These are phyloP conservation scores for Aspergillus pseudoviridinutans DNA, from an alignment of 2,329 filamentous ascomycete species.

Conservation along the genomic window DNA sequence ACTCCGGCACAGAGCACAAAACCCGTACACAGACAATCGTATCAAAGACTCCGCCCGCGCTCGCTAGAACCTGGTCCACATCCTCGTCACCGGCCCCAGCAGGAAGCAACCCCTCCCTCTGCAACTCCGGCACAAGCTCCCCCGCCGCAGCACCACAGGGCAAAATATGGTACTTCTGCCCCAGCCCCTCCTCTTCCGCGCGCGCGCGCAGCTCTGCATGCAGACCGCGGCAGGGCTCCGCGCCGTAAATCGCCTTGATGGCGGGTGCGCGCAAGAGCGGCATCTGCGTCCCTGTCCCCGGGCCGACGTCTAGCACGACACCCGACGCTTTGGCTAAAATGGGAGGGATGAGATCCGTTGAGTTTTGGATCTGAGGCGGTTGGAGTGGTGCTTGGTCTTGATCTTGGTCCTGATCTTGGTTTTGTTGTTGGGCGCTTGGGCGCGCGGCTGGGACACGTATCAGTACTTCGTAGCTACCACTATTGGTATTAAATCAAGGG, in stretches of 20 bases:
- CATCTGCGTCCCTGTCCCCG: slow-evolving; percentile 52
- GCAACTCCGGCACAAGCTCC: slow-evolving; percentile 44
- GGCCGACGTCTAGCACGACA: slow-evolving; percentile 48
- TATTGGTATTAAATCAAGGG: neutral
- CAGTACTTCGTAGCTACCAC: neutral
- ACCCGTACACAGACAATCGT: slow-evolving; percentile 53
- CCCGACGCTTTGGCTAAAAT: slow-evolving; percentile 40
- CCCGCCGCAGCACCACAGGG: slow-evolving; percentile 45
- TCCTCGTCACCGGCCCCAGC: slow-evolving; percentile 9
- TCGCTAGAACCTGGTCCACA: neutral
- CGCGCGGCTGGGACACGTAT: neutral
- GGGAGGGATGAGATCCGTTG: slow-evolving; percentile 38
- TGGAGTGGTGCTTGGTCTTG: slow-evolving; percentile 1
- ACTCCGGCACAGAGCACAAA: slow-evolving; percentile 51
- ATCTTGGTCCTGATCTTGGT: slow-evolving; percentile 3
- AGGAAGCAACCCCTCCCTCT: slow-evolving; percentile 39
- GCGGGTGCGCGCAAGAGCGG: slow-evolving; percentile 40
- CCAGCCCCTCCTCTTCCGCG: slow-evolving; percentile 40
- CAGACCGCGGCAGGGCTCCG: slow-evolving; percentile 50
- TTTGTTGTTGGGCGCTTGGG: neutral
- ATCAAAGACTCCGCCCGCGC: slow-evolving; percentile 46
- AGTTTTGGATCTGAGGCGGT: slow-evolving; percentile 21
- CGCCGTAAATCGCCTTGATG: slow-evolving; percentile 50
- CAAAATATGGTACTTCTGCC: slow-evolving; percentile 48
- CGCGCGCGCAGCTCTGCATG: slow-evolving; percentile 43